phyloP scores from a whole-genome alignment of 2,329 filamentous ascomycete species.

The Akanthomyces uredinophilus region DNA sequence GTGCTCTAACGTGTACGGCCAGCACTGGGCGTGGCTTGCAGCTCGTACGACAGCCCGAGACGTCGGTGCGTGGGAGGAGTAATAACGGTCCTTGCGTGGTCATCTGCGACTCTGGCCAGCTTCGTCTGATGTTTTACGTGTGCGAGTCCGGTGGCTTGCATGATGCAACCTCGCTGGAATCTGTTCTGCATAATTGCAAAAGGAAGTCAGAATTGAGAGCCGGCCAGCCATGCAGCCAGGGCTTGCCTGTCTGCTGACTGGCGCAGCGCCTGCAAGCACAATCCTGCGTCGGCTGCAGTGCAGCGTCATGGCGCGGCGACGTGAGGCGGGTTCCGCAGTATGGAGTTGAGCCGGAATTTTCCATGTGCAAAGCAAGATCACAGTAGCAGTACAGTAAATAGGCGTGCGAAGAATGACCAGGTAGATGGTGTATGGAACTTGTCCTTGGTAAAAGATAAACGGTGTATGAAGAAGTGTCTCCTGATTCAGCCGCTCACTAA shows the following conservation, averaged over 20 bases:
- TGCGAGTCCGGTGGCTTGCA: slow-evolving; percentile 2
- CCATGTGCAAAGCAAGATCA: background rate
- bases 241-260: background rate
- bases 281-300: background rate
- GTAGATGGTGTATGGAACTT: background rate
- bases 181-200: background rate
- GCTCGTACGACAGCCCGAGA: background rate
- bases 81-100: background rate
- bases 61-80: background rate
- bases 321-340: background rate
- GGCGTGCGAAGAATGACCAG: too few species aligned
- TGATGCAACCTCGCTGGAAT: background rate
- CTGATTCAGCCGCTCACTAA: background rate
- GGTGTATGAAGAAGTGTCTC: background rate
- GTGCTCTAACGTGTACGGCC: background rate
- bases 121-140: background rate
- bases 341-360: background rate
- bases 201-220: background rate
- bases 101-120: background rate
- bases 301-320: background rate
- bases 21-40: background rate
- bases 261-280: background rate
- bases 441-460: background rate
- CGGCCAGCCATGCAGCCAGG: background rate
- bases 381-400: background rate